Conservation (phyloP, 306 rosid genomes). For the Malus fusca region DNA sequence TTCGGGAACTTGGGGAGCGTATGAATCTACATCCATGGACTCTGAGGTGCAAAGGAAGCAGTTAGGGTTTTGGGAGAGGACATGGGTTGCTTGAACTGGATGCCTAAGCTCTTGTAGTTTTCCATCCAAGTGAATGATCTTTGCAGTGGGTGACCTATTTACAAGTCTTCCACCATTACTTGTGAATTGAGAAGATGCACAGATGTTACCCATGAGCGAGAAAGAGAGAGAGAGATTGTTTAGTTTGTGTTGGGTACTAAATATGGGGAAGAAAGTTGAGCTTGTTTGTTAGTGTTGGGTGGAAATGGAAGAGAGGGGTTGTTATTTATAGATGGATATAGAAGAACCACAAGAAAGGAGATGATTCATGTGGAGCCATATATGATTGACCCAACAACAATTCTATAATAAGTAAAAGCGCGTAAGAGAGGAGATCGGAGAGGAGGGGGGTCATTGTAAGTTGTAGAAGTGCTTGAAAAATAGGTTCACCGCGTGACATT, state of each 20-base stretch:
- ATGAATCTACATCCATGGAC: constrained; percentile 36
- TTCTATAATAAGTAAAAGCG: background rate
- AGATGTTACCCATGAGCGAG: constrained; percentile 38
- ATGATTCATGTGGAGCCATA: background rate
- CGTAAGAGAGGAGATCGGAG: background rate
- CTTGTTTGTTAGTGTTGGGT: background rate
- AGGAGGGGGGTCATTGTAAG: background rate
- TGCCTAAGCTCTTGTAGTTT: constrained; percentile 42
- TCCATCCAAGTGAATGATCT: constrained; percentile 45
- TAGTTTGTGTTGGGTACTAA: background rate
- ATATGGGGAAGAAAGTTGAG: background rate
- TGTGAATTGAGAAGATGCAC: constrained; percentile 38
- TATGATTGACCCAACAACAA: background rate
- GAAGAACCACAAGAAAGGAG: background rate
- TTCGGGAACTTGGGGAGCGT: constrained; percentile 16
- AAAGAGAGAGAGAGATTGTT: background rate
- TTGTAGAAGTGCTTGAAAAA: background rate
- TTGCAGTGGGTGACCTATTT: constrained; percentile 22
- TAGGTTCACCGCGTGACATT: too few relatives aligned
- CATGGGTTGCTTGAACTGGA: constrained; percentile 33
- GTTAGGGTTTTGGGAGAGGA: constrained; percentile 47
- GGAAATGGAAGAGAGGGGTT: background rate
- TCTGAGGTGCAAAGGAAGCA: constrained; percentile 50
- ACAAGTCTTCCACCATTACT: constrained; percentile 12
- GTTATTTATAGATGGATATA: background rate